These are phyloP conservation scores for Leccinellum luteum DNA, from an alignment of 768 basidiomycete genomes.

Conservation along the genomic window DNA sequence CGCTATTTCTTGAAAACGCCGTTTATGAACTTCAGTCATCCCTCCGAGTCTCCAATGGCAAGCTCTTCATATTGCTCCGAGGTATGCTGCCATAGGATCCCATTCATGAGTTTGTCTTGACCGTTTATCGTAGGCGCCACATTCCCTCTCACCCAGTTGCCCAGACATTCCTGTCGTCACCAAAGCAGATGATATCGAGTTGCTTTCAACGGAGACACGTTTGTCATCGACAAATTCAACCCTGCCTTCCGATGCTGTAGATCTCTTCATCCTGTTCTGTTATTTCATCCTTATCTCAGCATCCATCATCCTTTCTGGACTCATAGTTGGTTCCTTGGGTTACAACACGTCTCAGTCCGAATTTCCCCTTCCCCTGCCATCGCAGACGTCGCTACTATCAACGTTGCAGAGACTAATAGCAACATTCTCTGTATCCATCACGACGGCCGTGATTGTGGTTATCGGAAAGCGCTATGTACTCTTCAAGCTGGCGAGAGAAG, in stretches of 20 bases:
- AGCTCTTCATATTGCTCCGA: not conserved
- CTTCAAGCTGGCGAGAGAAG: conserved; percentile 5
- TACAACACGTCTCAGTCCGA: not conserved
- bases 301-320: conserved; percentile 2
- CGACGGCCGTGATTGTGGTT: conserved; percentile 13
- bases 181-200: not conserved
- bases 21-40: not conserved
- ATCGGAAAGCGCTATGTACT: conserved; percentile 15
- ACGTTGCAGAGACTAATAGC: conserved; percentile 9
- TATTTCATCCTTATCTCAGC: conserved; percentile 2
- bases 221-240: not conserved
- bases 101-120: not conserved
- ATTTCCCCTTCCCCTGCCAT: too few relatives aligned
- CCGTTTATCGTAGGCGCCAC: not conserved
- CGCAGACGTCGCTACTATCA: not conserved
- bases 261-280: conserved; percentile 5
- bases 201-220: not conserved
- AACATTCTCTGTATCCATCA: conserved; percentile 10
- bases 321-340: not conserved
- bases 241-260: conserved; percentile 1
- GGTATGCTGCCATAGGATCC: not conserved
- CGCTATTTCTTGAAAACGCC: too few relatives aligned
- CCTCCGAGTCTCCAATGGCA: not conserved
- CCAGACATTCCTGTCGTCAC: not conserved
- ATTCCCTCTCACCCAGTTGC: not conserved